Evolutionary conservation across 805 yeast genomes (phyloP).

Genomic region (Wickerhamomyces queroliae): DNA sequence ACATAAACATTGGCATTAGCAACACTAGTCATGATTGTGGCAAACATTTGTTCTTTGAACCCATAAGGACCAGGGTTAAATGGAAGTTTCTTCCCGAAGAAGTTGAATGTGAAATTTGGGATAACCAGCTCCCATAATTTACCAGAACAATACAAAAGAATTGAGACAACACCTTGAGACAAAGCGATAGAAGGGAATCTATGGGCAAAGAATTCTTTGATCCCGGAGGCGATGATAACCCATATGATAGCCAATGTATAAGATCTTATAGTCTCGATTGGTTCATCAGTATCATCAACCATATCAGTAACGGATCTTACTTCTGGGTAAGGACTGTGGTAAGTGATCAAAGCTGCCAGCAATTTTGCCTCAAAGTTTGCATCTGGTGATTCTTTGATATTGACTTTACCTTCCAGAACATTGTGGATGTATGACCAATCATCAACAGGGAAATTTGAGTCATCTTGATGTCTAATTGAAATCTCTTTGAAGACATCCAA

Average conservation of each 20-base stretch:
- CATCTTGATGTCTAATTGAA: slow-evolving; percentile 22
- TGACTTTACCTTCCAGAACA: slow-evolving; percentile 18
- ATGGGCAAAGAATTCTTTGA: slow-evolving; percentile 52
- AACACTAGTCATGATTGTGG: slow-evolving; percentile 39
- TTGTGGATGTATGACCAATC: slow-evolving; percentile 18
- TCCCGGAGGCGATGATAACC: slow-evolving; percentile 46
- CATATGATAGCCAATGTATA: slow-evolving; percentile 25
- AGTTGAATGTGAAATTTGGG: slow-evolving; percentile 40
- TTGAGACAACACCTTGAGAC: slow-evolving; percentile 37
- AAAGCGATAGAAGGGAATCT: slow-evolving; percentile 46
- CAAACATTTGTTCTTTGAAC: slow-evolving; percentile 59
- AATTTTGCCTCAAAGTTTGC: slow-evolving; percentile 31
- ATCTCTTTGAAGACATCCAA: slow-evolving; percentile 22
- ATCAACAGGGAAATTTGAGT: slow-evolving; percentile 25
- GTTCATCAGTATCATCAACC: slow-evolving; percentile 29
- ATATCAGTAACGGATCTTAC: slow-evolving; percentile 34
- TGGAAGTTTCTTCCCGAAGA: slow-evolving; percentile 32
- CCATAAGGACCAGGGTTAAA: slow-evolving; percentile 64
- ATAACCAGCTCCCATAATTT: slow-evolving; percentile 31
- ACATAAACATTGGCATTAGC: slow-evolving; percentile 30
- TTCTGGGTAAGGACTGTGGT: slow-evolving; percentile 37
- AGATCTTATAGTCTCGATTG: slow-evolving; percentile 14
- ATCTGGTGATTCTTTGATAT: slow-evolving; percentile 4
- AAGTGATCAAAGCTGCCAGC: slow-evolving; percentile 35
- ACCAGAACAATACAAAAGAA: slow-evolving; percentile 42